Evolutionary conservation across 768 basidiomycete species (phyloP), one percentile per base, ranked within the genome.

Genomic region (Xerocomellus chrysenteron): DNA sequence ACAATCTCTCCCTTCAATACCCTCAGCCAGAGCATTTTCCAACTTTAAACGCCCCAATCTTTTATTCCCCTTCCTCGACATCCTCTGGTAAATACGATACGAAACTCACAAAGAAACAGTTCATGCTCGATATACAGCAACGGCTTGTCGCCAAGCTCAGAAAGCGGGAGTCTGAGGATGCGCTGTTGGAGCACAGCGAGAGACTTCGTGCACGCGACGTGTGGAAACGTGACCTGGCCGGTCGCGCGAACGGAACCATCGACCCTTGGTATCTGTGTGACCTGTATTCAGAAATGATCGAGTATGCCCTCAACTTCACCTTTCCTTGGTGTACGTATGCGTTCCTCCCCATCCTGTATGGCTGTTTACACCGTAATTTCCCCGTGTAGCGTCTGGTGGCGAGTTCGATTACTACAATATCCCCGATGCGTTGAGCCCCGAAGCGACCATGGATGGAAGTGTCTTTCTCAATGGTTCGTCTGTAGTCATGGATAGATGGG

Each of bases 241-340:
- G 75, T 11, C 75, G 83, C 36, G 67, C 80, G 4, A 84, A 84
- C 58, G 84, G 79, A 11, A 82, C 81, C 2, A 79, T 85, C 50
- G 80, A 85, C 67, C 75, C 82, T 19, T 81, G 76, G 80, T 86
- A 85, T 57, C 78, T 80, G 5, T 90, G 88, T 65, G 74, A 82
- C 51, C 63, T 88, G 6, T 77, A 82, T 52, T 76, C 80, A 47
- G 82, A 85, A 72, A 80, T 85, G 70, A 61, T 87, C 32, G 87
- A 89, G 64, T 89, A 89, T 64, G 85, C 87, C 8, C 47, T 83
- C 56, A 90, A 89, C 64, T 88, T 79, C 66, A 87, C 87, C 0
- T 82, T 77, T 65, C 88, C 88, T 1, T 81, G 80, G 80, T 65
- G 75, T 82, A 68, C 28, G 78, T 56, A 26, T 46, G 30, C 21